Evolutionary conservation across 2,329 filamentous ascomycete species (phyloP).

Genomic region (Colletotrichum sp.): DNA sequence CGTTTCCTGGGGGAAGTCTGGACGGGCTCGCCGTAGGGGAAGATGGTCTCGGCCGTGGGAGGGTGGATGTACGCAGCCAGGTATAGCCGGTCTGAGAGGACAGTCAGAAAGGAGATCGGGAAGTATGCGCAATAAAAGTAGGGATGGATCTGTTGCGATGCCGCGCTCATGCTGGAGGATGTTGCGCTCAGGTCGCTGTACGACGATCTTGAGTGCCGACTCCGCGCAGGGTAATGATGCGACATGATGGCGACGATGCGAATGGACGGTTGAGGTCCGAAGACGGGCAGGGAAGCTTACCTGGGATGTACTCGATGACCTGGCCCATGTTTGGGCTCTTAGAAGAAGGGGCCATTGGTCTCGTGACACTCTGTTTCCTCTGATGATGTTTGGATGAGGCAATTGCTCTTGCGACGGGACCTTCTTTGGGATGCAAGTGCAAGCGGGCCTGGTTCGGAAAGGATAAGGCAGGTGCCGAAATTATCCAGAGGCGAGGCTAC

Average conservation of each 20-base stretch:
- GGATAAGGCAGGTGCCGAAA: conserved; percentile 9
- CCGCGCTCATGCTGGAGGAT: neutral
- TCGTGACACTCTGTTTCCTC: conserved; percentile 5
- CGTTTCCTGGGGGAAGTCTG: conserved; percentile 38
- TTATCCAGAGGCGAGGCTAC: conserved; percentile 12
- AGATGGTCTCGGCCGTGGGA: conserved; percentile 81
- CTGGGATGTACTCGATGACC: conserved; percentile 95
- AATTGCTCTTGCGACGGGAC: neutral
- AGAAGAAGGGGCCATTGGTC: conserved; percentile 56
- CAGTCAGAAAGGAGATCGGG: conserved; percentile 40
- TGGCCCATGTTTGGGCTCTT: conserved; percentile 74
- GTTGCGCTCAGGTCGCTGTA: neutral
- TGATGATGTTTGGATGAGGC: neutral
- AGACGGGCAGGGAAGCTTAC: conserved; percentile 54
- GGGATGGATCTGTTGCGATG: conserved; percentile 1
- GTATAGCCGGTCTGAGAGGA: conserved; percentile 82
- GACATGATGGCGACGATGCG: conserved; percentile 27
- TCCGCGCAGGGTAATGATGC: conserved; percentile 33
- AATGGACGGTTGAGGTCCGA: neutral
- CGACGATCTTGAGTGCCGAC: neutral
- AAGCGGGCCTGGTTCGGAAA: conserved; percentile 6
- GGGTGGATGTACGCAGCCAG: conserved; percentile 88
- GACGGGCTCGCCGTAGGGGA: conserved; percentile 76
- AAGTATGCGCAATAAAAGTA: conserved; percentile 24
- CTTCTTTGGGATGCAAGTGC: neutral